phyloP scores from a whole-genome alignment of 2,329 filamentous ascomycete species.

The Acrocalymma vagum region DNA sequence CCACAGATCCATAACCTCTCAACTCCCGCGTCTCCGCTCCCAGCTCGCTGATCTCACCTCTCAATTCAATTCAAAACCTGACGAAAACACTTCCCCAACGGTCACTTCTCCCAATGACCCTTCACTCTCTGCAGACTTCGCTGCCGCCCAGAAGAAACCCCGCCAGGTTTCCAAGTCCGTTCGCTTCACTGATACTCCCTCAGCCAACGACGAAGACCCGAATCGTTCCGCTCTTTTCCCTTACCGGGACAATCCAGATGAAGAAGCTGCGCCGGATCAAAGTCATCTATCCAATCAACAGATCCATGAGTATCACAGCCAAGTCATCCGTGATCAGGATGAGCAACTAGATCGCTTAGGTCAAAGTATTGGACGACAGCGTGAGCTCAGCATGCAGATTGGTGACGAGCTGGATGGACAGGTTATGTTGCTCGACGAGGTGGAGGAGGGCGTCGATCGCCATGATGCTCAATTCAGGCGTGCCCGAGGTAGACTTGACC shows the following conservation, averaged over 20 bases:
- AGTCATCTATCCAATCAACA: slow-evolving; percentile 77
- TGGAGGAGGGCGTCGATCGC: slow-evolving; percentile 82
- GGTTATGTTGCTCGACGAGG: slow-evolving; percentile 86
- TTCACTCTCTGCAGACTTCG: slow-evolving; percentile 46
- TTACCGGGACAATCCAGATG: slow-evolving; percentile 75
- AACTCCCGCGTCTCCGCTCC: slow-evolving; percentile 72
- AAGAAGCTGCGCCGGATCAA: slow-evolving; percentile 58
- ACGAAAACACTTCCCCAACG: slow-evolving; percentile 43
- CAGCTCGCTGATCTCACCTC: slow-evolving; percentile 80
- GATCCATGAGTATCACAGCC: slow-evolving; percentile 83
- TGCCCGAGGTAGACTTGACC: slow-evolving; percentile 75
- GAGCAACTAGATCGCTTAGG: slow-evolving; percentile 89
- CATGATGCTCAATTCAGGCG: slow-evolving; percentile 80
- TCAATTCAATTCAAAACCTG: slow-evolving; percentile 77
- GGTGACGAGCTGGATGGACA: slow-evolving; percentile 95
- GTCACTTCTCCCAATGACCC: slow-evolving; percentile 55
- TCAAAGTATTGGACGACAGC: slow-evolving; percentile 85
- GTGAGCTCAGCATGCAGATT: slow-evolving; percentile 94
- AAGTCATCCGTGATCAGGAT: slow-evolving; percentile 88
- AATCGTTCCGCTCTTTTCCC: slow-evolving; percentile 68
- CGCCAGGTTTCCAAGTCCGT: slow-evolving; percentile 72
- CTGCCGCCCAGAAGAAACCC: slow-evolving; percentile 46
- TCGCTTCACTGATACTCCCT: slow-evolving; percentile 74
- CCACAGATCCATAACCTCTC: slow-evolving; percentile 54
- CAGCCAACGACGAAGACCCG: slow-evolving; percentile 53